Evolutionary conservation across 2,329 filamentous ascomycete genomes (phyloP).

Genomic region (Colletotrichum orbiculare): DNA sequence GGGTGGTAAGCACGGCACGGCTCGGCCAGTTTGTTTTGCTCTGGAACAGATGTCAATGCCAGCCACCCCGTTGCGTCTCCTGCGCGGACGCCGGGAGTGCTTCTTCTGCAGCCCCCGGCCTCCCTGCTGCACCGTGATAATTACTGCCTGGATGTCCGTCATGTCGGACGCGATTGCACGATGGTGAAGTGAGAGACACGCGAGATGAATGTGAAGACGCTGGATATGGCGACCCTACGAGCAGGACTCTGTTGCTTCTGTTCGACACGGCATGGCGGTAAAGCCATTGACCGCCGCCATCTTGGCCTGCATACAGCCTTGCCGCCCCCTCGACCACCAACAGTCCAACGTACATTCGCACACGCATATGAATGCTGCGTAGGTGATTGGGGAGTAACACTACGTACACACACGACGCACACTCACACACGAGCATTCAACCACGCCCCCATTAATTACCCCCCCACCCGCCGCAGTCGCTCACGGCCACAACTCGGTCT

Average conservation of each 20-base stretch:
- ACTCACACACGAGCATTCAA: too few relatives aligned
- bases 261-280: neutral
- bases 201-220: constrained; percentile 5
- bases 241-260: neutral
- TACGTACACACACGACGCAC: neutral
- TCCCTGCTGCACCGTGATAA: neutral
- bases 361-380: neutral
- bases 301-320: neutral
- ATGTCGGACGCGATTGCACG: constrained; percentile 6
- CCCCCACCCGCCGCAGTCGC: neutral
- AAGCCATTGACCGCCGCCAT: neutral
- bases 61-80: constrained; percentile 2
- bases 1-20: constrained; percentile 33
- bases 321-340: too few relatives aligned
- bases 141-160: neutral
- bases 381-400: neutral
- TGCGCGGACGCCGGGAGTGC: constrained; percentile 16
- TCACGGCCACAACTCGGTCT: constrained; percentile 76
- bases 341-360: neutral
- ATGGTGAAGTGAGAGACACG: constrained; percentile 21
- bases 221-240: too few relatives aligned
- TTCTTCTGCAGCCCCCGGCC: neutral
- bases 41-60: neutral
- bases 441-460: neutral
- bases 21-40: constrained; percentile 18